Evolutionary conservation across 768 basidiomycete species (phyloP), one percentile per base, ranked within the genome.

Genomic region (Rhodosporidiobolus odoratus): DNA sequence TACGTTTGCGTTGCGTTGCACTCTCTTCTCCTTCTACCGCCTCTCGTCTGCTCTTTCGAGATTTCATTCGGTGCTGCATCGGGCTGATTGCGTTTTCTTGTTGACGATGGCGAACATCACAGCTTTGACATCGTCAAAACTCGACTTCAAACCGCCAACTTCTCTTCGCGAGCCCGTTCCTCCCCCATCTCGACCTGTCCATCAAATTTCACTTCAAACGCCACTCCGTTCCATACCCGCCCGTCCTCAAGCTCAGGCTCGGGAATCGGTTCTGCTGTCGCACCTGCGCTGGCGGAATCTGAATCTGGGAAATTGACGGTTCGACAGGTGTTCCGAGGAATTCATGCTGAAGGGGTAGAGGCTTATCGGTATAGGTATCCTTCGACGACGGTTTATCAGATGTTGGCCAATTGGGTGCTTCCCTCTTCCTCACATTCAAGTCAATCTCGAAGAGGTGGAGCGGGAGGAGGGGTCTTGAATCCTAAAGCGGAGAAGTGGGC

Each of bases 41-140:
- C 8, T 19, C 35, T 23, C 17, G 16, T 65, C 27, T 5, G 9
- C 32, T 3, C 52, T 19, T 27, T n/a, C 17, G 25, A n/a, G n/a
- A n/a, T n/a, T n/a, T n/a, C n/a, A n/a, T n/a, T n/a, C n/a, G n/a
- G n/a, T n/a, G n/a, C n/a, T n/a, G n/a, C n/a, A n/a, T n/a, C n/a
- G n/a, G n/a, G n/a, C n/a, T n/a, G n/a, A n/a, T n/a, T n/a, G n/a
- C n/a, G n/a, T n/a, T 27, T 7, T 25, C 34, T n/a, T 40, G 25
- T 64, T 30, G 2, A 2, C 38, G 32, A 23, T 4, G 27, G 30
- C 41, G 53, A 12, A 27, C 23, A 34, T 25, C 48, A 23, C 53
- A 73, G 71, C 6, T 66, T 75, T 41, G 74, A 75, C 66, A 72
- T 75, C 21, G 65, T 75, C 74, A 75, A 75, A 35, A 75, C 74